Conservation (phyloP, 495 filamentous ascomycete genomes). For the Venustampulla echinocandica region DNA sequence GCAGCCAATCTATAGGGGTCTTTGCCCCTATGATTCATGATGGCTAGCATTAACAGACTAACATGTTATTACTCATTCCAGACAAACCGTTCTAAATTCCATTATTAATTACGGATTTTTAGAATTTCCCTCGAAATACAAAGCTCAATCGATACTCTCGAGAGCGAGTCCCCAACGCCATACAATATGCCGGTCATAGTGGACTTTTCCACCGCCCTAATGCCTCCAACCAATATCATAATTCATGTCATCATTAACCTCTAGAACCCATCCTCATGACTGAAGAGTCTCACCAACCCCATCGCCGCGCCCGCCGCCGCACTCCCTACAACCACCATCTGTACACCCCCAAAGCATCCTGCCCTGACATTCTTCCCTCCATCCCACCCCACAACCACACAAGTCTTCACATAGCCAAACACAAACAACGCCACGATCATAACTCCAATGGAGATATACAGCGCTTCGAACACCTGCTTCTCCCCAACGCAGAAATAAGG, state of each 20-base stretch:
- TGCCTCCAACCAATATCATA: not conserved
- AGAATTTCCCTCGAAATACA: not conserved
- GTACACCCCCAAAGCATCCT: slow-evolving; percentile 23
- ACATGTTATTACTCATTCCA: too few species aligned
- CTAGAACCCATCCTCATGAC: slow-evolving; percentile 20
- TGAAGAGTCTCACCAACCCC: slow-evolving; percentile 39
- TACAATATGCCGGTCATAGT: too few species aligned
- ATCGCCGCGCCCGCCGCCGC: slow-evolving; percentile 39
- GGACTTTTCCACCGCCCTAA: not conserved
- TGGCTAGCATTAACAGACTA: too few species aligned
- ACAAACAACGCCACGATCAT: slow-evolving; percentile 62
- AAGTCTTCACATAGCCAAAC: slow-evolving; percentile 61
- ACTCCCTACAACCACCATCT: slow-evolving; percentile 28
- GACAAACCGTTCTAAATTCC: not conserved
- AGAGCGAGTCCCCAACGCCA: not conserved
- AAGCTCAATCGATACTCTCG: not conserved
- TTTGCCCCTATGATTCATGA: too few species aligned
- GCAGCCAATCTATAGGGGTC: too few species aligned
- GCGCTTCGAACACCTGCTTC: slow-evolving; percentile 45
- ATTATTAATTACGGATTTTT: not conserved
- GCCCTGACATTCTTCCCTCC: slow-evolving; percentile 18
- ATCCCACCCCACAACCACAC: slow-evolving; percentile 18
- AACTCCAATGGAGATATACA: slow-evolving; percentile 59
- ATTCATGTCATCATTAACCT: not conserved
- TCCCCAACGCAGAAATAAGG: slow-evolving; percentile 65